Conservation (phyloP, 352 stramenopile genomes). For the Phytophthora kernoviae region DNA sequence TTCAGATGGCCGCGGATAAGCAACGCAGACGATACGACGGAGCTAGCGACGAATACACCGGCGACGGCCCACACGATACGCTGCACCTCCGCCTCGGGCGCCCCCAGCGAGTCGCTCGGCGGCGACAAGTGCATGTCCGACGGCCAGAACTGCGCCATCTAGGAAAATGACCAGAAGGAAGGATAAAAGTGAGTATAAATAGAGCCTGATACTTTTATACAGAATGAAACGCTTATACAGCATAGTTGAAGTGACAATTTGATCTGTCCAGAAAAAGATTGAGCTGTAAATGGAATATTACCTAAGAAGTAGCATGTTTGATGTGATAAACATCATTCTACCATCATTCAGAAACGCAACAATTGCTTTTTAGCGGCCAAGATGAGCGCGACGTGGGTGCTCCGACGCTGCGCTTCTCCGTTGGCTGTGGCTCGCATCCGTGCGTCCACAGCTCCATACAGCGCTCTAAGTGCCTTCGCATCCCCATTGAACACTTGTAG, state of each 20-base stretch:
- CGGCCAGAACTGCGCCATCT: conserved; percentile 25
- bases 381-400: conserved; percentile 31
- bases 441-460: conserved; percentile 2
- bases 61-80: conserved; percentile 85
- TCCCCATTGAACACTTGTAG: conserved; percentile 8
- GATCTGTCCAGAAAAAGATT: background rate
- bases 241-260: background rate
- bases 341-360: conserved; percentile 5
- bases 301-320: background rate
- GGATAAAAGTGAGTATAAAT: conserved; percentile 8
- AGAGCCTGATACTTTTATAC: conserved; percentile 1
- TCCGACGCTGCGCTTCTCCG: conserved; percentile 22
- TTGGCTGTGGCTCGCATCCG: conserved; percentile 10
- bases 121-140: conserved; percentile 17
- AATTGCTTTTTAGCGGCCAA: background rate
- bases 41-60: conserved; percentile 90
- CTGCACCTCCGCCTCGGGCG: conserved; percentile 67
- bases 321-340: conserved; percentile 8
- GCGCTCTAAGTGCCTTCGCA: background rate
- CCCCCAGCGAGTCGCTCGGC: conserved; percentile 26
- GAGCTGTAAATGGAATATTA: background rate
- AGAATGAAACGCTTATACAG: background rate
- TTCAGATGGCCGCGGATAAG: conserved; percentile 92
- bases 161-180: conserved; percentile 2
- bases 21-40: conserved; percentile 87